Percentiles rank a stretch among this genome's conserved stretches.
Evolutionary conservation across 345 rosid species (phyloP).

Genomic region (Hibiscus trionum): DNA sequence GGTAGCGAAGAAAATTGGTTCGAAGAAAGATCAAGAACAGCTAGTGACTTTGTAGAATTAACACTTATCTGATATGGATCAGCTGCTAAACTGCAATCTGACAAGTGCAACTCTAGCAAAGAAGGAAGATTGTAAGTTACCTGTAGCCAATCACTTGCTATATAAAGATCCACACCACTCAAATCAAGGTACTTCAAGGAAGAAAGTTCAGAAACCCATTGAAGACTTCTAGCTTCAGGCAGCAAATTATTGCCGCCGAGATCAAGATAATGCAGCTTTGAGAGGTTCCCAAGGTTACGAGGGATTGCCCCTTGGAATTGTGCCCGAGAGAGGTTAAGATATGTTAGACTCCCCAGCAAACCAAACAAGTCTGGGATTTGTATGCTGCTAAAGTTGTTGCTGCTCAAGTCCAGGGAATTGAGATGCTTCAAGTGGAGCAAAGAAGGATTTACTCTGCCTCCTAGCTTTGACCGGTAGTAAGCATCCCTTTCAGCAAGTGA

Average conservation of each 20-base stretch:
- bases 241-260: not conserved
- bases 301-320: slow-evolving; percentile 15
- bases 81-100: not conserved
- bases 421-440: not conserved
- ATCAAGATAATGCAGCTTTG: slow-evolving; percentile 14
- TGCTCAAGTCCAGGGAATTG: not conserved
- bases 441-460: not conserved
- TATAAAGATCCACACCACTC: not conserved
- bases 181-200: slow-evolving; percentile 12
- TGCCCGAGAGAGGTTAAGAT: not conserved
- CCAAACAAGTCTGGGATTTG: not conserved
- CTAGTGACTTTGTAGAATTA: slow-evolving; percentile 14
- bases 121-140: slow-evolving; percentile 13
- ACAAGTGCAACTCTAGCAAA: slow-evolving; percentile 12
- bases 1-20: not conserved
- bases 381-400: not conserved
- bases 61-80: not conserved
- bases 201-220: slow-evolving; percentile 15
- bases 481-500: not conserved
- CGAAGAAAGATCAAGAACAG: slow-evolving; percentile 6
- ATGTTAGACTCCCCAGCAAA: not conserved
- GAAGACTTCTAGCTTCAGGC: not conserved
- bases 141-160: not conserved
- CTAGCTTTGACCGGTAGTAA: not conserved
- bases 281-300: slow-evolving; percentile 20